phyloP scores from a whole-genome alignment of 1,284 basidiomycete genomes.

The Apiotrichum veenhuisii region DNA sequence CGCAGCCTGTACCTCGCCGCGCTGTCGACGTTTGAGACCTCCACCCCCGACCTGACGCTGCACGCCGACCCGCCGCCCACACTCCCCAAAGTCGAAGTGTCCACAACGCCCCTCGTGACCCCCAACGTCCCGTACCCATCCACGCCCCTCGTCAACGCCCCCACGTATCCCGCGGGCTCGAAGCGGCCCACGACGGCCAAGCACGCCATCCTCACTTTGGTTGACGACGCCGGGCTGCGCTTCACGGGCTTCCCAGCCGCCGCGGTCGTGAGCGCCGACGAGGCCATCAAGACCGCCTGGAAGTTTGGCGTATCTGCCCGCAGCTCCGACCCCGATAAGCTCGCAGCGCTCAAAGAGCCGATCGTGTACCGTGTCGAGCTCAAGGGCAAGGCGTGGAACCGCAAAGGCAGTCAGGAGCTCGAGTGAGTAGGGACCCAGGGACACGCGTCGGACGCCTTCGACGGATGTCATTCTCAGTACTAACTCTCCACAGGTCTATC shows the following conservation, averaged over 20 bases:
- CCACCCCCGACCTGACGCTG: conserved; percentile 26
- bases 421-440: conserved; percentile 28
- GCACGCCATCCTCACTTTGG: conserved; percentile 31
- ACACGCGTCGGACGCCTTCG: neutral
- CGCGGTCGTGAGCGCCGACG: conserved; percentile 26
- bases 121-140: conserved; percentile 8
- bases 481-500: conserved; percentile 26
- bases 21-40: conserved; percentile 32
- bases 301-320: conserved; percentile 20
- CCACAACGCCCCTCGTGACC: neutral
- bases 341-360: conserved; percentile 8
- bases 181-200: neutral
- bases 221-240: conserved; percentile 21
- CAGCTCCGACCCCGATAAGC: conserved; percentile 20
- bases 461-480: neutral
- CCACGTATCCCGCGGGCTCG: neutral
- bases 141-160: neutral
- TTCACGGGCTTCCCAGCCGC: conserved; percentile 31
- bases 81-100: conserved; percentile 20
- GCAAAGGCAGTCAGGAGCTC: conserved; percentile 39
- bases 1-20: conserved; percentile 42
- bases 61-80: conserved; percentile 38
- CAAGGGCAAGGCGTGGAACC: conserved; percentile 36
- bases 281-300: conserved; percentile 25
- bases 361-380: conserved; percentile 32